A percentile compares a stretch with the other conserved stretches of the same genome.
phyloP scores from a whole-genome alignment of 768 basidiomycete genomes.

The Artomyces pyxidatus region DNA sequence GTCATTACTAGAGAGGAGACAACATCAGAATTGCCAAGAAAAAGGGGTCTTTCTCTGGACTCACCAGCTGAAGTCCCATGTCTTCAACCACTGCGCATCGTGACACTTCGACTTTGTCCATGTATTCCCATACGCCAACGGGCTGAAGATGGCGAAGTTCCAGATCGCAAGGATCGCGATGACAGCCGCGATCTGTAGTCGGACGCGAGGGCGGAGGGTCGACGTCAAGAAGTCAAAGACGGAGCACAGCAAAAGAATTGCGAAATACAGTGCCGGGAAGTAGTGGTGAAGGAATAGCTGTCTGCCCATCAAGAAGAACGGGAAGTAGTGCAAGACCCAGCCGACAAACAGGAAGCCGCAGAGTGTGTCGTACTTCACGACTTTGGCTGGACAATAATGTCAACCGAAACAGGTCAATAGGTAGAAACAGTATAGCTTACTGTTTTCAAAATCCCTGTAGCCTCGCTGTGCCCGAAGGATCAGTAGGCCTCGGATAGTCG shows the following conservation, averaged over 20 bases:
- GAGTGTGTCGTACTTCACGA: slow-evolving; percentile 85
- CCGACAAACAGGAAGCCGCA: slow-evolving; percentile 90
- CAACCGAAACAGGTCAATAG: background rate
- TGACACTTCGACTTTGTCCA: slow-evolving; percentile 84
- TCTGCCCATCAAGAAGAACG: slow-evolving; percentile 95
- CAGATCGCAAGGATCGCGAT: slow-evolving; percentile 66
- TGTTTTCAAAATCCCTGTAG: slow-evolving; percentile 85
- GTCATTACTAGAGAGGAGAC: slow-evolving; percentile 39
- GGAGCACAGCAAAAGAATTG: slow-evolving; percentile 67
- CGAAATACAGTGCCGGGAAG: slow-evolving; percentile 92
- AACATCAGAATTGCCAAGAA: background rate
- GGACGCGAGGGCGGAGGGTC: slow-evolving; percentile 60
- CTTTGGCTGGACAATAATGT: slow-evolving; percentile 50
- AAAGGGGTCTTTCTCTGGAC: slow-evolving; percentile 12
- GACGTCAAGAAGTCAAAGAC: slow-evolving; percentile 86
- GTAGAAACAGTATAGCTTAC: slow-evolving; percentile 39
- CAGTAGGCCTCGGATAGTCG: slow-evolving; percentile 64
- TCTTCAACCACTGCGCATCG: slow-evolving; percentile 77
- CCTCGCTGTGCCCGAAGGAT: slow-evolving; percentile 88
- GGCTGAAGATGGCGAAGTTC: slow-evolving; percentile 73
- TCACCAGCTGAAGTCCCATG: slow-evolving; percentile 94
- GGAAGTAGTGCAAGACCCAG: slow-evolving; percentile 90
- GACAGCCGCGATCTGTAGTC: slow-evolving; percentile 75
- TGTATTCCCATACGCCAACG: slow-evolving; percentile 71
- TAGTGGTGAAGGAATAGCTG: slow-evolving; percentile 99